Evolutionary conservation across 1,284 basidiomycete genomes (phyloP), one percentile per base, ranked within the genome.

Genomic region (Boletus albobrunnescens): DNA sequence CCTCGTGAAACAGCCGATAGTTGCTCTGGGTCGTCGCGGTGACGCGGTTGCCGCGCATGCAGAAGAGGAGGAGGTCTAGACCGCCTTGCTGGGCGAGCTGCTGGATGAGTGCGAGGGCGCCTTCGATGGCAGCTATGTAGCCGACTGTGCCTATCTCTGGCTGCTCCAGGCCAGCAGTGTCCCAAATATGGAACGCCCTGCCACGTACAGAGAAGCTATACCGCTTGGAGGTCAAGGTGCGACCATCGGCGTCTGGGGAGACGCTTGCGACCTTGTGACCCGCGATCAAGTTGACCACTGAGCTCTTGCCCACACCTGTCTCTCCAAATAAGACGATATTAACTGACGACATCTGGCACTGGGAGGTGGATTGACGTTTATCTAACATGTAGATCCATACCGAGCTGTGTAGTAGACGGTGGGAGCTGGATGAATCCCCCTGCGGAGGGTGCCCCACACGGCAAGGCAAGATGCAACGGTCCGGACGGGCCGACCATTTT

Each of bases 121-220:
- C 52, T 14, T 61, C 54, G 40, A 72, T 64, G 3, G 69, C 64
- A 0, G 59, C 46, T 49, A 63, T 37, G 57, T 61, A 50, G 50
- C 54, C 23, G 47, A 59, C 24, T 42, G 56, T 20, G 8, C 55
- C 27, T 57, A 60, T n/a, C 16, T 52, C 47, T 12, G 67, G 63
- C 35, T 72, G 65, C 41, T 69, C 58, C 12, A 74, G 59, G 10
- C 73, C 72, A 0, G 60, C 60, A 16, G 70, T 72, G 44, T 72
- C 71, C 59, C 51, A 64, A n/a, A 64, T 38, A 6, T 61, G 44
- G 33, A 61, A 54, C 4, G 40, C 11, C 10, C 50, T 58, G 17
- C 49, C 54, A 4, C 17, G 41, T 24, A 52, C 46, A 3, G 44
- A 20, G 32, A 63, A 57, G 17, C 17, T 42, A 41, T 61, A 47